Conservation (phyloP, 2,329 filamentous ascomycete genomes). For the Calonectria honghensis region DNA sequence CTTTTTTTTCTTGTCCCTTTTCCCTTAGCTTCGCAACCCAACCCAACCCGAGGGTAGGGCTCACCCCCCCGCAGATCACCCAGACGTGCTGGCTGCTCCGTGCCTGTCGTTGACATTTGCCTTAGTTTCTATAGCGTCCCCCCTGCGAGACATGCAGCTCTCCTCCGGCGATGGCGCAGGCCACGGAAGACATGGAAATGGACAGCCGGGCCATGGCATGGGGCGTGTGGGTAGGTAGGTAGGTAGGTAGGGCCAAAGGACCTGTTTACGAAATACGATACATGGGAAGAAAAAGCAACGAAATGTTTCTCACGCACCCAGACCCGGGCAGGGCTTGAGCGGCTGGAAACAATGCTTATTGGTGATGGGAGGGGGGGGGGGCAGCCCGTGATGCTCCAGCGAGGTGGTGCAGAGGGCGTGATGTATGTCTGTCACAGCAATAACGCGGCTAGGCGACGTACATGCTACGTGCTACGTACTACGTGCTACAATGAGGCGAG, state of each 20-base stretch:
- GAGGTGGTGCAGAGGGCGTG: conserved; percentile 12
- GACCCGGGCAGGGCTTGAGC: background rate
- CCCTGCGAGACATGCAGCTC: conserved; percentile 49
- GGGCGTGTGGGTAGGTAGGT: background rate
- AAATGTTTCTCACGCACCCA: conserved; percentile 4
- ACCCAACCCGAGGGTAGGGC: conserved; percentile 20
- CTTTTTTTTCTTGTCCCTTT: conserved; percentile 7
- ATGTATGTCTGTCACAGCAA: conserved; percentile 22
- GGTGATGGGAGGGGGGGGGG: background rate
- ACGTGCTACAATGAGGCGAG: background rate
- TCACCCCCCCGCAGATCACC: conserved; percentile 19
- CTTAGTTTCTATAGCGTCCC: conserved; percentile 42
- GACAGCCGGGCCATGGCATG: background rate
- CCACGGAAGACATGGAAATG: conserved; percentile 23
- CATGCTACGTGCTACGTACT: background rate
- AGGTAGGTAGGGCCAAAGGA: background rate
- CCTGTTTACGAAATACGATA: background rate
- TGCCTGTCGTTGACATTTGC: conserved; percentile 23
- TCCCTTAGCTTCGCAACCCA: conserved; percentile 12
- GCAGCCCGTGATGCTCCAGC: background rate
- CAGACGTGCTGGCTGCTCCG: background rate
- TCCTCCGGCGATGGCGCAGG: conserved; percentile 34
- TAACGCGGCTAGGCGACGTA: conserved; percentile 9
- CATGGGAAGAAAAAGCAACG: conserved; percentile 7
- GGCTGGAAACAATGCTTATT: conserved; percentile 2